phyloP scores from a whole-genome alignment of 2,329 filamentous ascomycete genomes.

The Bipolaris victoriae region DNA sequence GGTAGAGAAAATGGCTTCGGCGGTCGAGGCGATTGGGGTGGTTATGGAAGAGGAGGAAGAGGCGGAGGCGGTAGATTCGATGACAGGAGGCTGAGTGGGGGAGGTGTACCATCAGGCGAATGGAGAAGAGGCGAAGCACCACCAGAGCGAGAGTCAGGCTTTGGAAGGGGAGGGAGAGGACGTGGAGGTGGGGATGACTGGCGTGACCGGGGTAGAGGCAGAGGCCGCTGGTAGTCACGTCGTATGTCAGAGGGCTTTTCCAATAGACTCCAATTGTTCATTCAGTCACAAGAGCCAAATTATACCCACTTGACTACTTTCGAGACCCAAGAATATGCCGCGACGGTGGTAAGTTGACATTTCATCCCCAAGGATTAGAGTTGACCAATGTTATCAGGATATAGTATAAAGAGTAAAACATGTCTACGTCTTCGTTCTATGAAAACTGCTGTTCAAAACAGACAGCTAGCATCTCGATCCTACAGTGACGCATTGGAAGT shows the following conservation, averaged over 20 bases:
- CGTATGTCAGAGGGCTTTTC: background rate
- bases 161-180: constrained; percentile 44
- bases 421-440: background rate
- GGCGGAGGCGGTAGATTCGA: constrained; percentile 44
- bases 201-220: constrained; percentile 44
- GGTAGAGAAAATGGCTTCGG: constrained; percentile 43
- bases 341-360: background rate
- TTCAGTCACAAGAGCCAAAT: background rate
- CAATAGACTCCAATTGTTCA: background rate
- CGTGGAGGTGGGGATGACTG: constrained; percentile 41
- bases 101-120: constrained; percentile 62
- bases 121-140: constrained; percentile 71
- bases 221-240: constrained; percentile 38
- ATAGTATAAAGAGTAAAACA: background rate
- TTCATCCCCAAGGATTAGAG: background rate
- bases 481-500: background rate
- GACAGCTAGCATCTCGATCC: background rate
- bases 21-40: constrained; percentile 36
- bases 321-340: background rate
- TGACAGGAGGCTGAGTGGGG: constrained; percentile 48
- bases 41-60: constrained; percentile 46
- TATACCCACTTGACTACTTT: background rate
- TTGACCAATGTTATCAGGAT: background rate
- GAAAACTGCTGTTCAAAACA: background rate
- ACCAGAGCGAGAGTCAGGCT: constrained; percentile 55